These are phyloP conservation scores for Chrysanthemum lavandulifolium DNA, from an alignment of 129 eudicot genomes.

Conservation along the genomic window DNA sequence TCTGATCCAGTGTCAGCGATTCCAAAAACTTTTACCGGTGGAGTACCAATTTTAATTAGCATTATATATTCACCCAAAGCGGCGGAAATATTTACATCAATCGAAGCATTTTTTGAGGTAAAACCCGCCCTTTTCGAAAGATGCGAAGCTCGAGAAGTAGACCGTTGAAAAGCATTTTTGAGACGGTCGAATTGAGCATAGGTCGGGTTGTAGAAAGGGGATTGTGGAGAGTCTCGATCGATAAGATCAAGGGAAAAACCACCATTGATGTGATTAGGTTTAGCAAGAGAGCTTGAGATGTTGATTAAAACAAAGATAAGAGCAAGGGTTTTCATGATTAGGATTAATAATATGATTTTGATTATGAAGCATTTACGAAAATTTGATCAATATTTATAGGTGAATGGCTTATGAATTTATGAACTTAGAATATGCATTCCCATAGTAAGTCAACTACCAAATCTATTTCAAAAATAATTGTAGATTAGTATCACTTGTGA, in stretches of 20 bases:
- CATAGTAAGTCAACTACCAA: slow-evolving; percentile 10
- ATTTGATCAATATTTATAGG: slow-evolving; percentile 2
- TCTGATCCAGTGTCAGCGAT: slow-evolving; percentile 76
- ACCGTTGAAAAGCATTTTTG: slow-evolving; percentile 33
- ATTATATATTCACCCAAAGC: slow-evolving; percentile 50
- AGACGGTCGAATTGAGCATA: slow-evolving; percentile 26
- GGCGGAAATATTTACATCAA: slow-evolving; percentile 23
- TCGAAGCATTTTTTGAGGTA: background rate
- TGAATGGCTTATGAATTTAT: background rate
- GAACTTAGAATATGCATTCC: slow-evolving; percentile 9
- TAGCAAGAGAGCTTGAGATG: slow-evolving; percentile 19
- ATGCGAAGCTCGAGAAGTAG: slow-evolving; percentile 30
- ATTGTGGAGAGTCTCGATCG: slow-evolving; percentile 55
- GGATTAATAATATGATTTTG: slow-evolving; percentile 12
- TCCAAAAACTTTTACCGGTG: slow-evolving; percentile 38
- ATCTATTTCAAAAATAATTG: background rate
- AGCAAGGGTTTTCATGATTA: slow-evolving; percentile 14
- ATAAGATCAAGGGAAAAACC: slow-evolving; percentile 51
- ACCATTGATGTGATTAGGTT: background rate
- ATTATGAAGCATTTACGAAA: background rate
- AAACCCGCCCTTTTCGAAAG: background rate
- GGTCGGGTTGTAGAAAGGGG: slow-evolving; percentile 49
- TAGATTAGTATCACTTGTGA: no score
- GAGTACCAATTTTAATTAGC: slow-evolving; percentile 54
- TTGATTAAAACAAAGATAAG: slow-evolving; percentile 12